Conservation (phyloP, 495 filamentous ascomycete genomes). For the Podospora comata region DNA sequence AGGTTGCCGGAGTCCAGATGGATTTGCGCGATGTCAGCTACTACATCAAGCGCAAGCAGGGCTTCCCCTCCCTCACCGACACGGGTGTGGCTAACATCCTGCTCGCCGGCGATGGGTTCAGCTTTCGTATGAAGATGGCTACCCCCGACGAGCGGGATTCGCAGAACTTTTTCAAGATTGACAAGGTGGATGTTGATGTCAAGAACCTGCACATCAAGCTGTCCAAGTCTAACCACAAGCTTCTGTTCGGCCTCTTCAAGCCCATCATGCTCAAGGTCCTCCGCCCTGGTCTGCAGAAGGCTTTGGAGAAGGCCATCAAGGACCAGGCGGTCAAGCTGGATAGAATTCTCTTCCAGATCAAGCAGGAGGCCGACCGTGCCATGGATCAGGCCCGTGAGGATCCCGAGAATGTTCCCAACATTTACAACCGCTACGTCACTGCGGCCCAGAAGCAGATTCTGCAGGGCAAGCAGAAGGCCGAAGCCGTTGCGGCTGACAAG, state of each 20-base stretch:
- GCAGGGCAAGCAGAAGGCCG: constrained; percentile 68
- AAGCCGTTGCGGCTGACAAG: constrained; percentile 62
- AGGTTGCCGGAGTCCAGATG: constrained; percentile 85
- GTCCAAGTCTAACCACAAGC: constrained; percentile 90
- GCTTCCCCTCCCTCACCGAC: constrained; percentile 88
- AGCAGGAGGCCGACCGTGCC: constrained; percentile 76
- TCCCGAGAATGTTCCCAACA: constrained; percentile 74
- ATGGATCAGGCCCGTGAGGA: constrained; percentile 62
- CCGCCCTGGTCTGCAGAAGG: constrained; percentile 79
- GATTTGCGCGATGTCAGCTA: constrained; percentile 87
- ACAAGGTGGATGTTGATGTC: constrained; percentile 79
- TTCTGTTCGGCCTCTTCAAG: constrained; percentile 84
- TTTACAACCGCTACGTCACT: constrained; percentile 78
- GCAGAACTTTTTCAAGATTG: constrained; percentile 88
- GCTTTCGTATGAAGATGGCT: constrained; percentile 87
- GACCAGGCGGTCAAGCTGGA: constrained; percentile 72
- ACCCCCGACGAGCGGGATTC: constrained; percentile 73
- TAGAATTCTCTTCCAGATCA: constrained; percentile 65
- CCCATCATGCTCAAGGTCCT: constrained; percentile 80
- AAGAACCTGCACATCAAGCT: constrained; percentile 86
- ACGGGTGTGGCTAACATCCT: constrained; percentile 87
- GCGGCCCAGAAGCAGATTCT: constrained; percentile 72
- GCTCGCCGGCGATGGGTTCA: constrained; percentile 82
- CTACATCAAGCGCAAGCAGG: constrained; percentile 93
- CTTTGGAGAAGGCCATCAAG: constrained; percentile 81